Base-by-base conservation (phyloP, 225 moss, liverwort and hornwort genomes). In the Sphagnum contortum region DNA sequence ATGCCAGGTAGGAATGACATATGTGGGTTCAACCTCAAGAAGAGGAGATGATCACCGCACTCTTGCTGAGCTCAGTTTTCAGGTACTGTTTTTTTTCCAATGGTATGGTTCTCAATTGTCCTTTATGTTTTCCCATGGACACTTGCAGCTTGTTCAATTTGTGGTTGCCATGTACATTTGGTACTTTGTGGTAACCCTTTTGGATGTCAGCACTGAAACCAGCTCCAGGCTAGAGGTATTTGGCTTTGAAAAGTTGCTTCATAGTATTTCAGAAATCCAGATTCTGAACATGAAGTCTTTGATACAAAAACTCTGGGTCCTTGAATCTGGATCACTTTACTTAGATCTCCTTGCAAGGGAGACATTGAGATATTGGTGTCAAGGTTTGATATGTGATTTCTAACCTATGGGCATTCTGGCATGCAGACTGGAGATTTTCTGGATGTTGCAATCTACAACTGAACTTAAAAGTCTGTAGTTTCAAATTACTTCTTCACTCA, bases 381-480 rank as follows among this genome's bases (percentile, higher is more conserved):
- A 29, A 29, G 29, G 29, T 29, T 29, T 29, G 29, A 29, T 29
- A 29, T 29, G 29, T 29, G 29, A 29, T 29, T 29, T 29, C 29
- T 29, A 29, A 29, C 29, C 29, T 29, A 29, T 29, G 29, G 29
- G 29, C 29, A 29, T 29, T 14, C 44, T 6, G 50, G 59, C 13
- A 50, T 73, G 70, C 82, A 86, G 86, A 86, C 86, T 3, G 86
- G 86, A 44, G 86, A 86, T 72, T 86, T 86, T 55, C 75, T 86
- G 51, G 86, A 86, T 66, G 86, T 86, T 8, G 82, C 86, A 58
- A 86, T 86, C 65, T 78, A 68, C 69, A 78, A 29, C 29, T 29
- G 29, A 29, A 29, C 29, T 29, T 29, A 29, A 29, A 29, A 0
- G 1, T 29, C 29, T 29, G 29, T 29, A 29, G 29, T 29, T 29